A percentile compares a stretch with the other conserved stretches of the same genome.
Evolutionary conservation across 2,329 filamentous ascomycete species (phyloP).

Genomic region (Venturia carpophila): DNA sequence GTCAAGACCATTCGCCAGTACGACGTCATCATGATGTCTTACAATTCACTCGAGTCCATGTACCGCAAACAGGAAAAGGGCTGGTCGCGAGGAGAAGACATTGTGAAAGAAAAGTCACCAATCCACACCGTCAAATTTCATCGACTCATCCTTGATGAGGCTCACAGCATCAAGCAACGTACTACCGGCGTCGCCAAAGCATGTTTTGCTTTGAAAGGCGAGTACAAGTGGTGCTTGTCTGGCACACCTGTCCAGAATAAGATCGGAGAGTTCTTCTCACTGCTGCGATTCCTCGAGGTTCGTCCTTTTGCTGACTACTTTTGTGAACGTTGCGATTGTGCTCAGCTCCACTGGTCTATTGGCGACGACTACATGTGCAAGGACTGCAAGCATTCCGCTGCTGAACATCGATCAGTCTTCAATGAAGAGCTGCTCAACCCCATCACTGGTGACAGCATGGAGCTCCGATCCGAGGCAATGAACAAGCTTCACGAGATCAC

Average conservation of each 20-base stretch:
- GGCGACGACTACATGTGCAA: slow-evolving; percentile 63
- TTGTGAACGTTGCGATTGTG: slow-evolving; percentile 79
- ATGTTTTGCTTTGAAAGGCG: slow-evolving; percentile 81
- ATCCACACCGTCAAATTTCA: slow-evolving; percentile 86
- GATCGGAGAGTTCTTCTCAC: slow-evolving; percentile 93
- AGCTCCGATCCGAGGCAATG: slow-evolving; percentile 53
- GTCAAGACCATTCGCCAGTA: slow-evolving; percentile 69
- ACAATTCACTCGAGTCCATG: slow-evolving; percentile 82
- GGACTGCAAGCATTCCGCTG: slow-evolving; percentile 57
- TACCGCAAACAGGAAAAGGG: slow-evolving; percentile 90
- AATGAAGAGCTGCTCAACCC: slow-evolving; percentile 94
- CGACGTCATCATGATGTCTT: slow-evolving; percentile 96
- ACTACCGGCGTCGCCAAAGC: slow-evolving; percentile 89
- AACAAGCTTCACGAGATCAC: slow-evolving; percentile 80
- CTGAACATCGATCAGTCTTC: slow-evolving; percentile 72
- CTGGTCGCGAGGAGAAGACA: slow-evolving; percentile 69
- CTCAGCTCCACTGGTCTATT: slow-evolving; percentile 75
- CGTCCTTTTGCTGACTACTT: slow-evolving; percentile 88
- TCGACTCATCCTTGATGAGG: slow-evolving; percentile 87
- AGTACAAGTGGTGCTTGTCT: slow-evolving; percentile 91
- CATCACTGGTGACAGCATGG: slow-evolving; percentile 40
- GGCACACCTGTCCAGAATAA: slow-evolving; percentile 95
- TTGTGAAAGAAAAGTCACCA: slow-evolving; percentile 66
- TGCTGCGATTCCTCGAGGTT: slow-evolving; percentile 84
- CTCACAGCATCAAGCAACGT: slow-evolving; percentile 86